Percentiles rank a stretch among this genome's conserved stretches.
These are phyloP conservation scores for Lentinus tigrinus DNA, from an alignment of 768 basidiomycete species.

Conservation along the genomic window DNA sequence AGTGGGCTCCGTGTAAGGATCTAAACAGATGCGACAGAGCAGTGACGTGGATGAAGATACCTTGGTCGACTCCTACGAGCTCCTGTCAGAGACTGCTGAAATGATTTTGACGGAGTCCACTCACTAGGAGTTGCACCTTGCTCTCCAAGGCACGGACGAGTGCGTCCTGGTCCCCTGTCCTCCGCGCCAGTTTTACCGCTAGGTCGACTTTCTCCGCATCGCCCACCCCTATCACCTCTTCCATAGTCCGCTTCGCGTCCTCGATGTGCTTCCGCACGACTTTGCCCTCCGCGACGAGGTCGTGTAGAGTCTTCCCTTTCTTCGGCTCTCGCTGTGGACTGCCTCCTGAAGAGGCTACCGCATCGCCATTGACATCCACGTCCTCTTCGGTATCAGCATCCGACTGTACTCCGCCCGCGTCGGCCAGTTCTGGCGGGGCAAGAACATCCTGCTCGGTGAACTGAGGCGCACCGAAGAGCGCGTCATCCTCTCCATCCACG, in stretches of 20 bases:
- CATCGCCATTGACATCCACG: slow-evolving; percentile 43
- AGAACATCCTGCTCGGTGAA: slow-evolving; percentile 76
- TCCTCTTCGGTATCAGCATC: slow-evolving; percentile 31
- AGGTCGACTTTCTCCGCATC: slow-evolving; percentile 29
- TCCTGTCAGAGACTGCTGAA: not conserved
- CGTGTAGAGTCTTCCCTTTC: slow-evolving; percentile 36
- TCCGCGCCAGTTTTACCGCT: slow-evolving; percentile 49
- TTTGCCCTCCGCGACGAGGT: slow-evolving; percentile 55
- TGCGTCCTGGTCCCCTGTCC: slow-evolving; percentile 44
- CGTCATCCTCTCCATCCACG: slow-evolving; percentile 74
- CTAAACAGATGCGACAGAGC: slow-evolving; percentile 77
- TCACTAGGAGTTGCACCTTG: slow-evolving; percentile 57
- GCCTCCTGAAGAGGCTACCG: slow-evolving; percentile 20
- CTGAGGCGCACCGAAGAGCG: slow-evolving; percentile 64
- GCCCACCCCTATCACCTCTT: slow-evolving; percentile 40
- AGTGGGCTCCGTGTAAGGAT: slow-evolving; percentile 75
- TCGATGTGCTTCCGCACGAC: slow-evolving; percentile 24
- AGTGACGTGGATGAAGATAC: slow-evolving; percentile 42
- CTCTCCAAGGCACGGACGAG: slow-evolving; percentile 57
- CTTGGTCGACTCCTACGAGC: slow-evolving; percentile 41
- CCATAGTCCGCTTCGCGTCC: slow-evolving; percentile 34
- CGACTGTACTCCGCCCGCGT: not conserved
- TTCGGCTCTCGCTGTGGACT: slow-evolving; percentile 24
- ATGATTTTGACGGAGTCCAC: slow-evolving; percentile 20
- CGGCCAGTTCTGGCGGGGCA: slow-evolving; percentile 22